Evolutionary conservation across 805 yeast species (phyloP).

Genomic region (Metschnikowia orientalis): DNA sequence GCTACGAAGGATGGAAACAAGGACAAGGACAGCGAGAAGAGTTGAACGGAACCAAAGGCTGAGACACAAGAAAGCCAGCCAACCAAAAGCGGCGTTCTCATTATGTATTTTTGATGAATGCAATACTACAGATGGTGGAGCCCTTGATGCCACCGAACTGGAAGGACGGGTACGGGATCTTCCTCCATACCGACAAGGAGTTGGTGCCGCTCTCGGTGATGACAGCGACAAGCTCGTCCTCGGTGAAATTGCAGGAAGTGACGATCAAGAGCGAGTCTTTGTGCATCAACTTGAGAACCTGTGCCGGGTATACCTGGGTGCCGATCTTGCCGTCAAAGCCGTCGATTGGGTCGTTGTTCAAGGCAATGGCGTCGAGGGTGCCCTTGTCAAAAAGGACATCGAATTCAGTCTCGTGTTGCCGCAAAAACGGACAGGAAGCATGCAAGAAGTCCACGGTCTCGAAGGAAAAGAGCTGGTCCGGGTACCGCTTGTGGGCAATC

Average conservation of each 20-base stretch:
- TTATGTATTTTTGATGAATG: conserved; percentile 48
- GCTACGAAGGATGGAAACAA: too few relatives aligned
- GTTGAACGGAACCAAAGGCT: neutral
- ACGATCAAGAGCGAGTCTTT: conserved; percentile 59
- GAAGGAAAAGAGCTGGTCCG: conserved; percentile 45
- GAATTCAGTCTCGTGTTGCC: conserved; percentile 38
- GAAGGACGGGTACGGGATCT: conserved; percentile 72
- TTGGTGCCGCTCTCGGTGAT: conserved; percentile 42
- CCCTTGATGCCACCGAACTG: conserved; percentile 90
- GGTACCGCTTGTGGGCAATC: conserved; percentile 43
- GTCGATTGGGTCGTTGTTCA: conserved; percentile 51
- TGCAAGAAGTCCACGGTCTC: conserved; percentile 65
- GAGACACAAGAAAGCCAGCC: neutral
- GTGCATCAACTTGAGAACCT: conserved; percentile 54
- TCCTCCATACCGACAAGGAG: conserved; percentile 55
- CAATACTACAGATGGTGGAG: conserved; percentile 81
- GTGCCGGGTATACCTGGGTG: conserved; percentile 57
- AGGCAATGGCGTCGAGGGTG: conserved; percentile 93
- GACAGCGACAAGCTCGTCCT: conserved; percentile 60
- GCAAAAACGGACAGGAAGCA: conserved; percentile 33
- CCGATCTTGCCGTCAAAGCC: conserved; percentile 46
- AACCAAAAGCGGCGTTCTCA: conserved; percentile 4
- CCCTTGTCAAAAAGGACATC: conserved; percentile 91
- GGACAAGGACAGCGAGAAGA: neutral
- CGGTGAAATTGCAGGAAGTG: conserved; percentile 93